These are phyloP conservation scores for Leavenworthia alabamica DNA, from an alignment of 345 rosid species.

Conservation along the genomic window DNA sequence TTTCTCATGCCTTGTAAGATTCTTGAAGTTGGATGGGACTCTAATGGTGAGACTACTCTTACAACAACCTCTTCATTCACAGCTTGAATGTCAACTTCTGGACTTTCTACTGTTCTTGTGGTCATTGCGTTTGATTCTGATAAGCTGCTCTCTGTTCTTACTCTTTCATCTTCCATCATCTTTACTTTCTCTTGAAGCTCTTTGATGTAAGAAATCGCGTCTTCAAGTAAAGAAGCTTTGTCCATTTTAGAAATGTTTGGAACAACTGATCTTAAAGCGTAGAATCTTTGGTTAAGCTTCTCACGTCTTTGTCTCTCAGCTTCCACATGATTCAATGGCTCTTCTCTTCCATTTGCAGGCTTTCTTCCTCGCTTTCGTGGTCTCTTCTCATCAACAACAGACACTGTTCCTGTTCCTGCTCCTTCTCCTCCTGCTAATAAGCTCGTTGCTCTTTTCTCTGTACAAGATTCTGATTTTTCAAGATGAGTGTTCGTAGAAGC, in stretches of 20 bases:
- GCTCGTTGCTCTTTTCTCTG: conserved; percentile 39
- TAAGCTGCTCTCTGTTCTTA: conserved; percentile 40
- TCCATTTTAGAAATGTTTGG: conserved; percentile 99
- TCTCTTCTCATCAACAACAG: conserved; percentile 50
- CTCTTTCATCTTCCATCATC: conserved; percentile 69
- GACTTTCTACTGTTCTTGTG: conserved; percentile 26
- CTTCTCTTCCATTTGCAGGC: conserved; percentile 97
- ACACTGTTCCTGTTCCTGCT: not conserved
- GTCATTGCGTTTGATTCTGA: conserved; percentile 32
- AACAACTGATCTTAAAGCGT: conserved; percentile 85
- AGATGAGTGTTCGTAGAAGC: conserved; percentile 36
- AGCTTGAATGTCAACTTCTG: conserved; percentile 57
- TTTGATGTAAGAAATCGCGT: conserved; percentile 86
- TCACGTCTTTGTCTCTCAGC: conserved; percentile 96
- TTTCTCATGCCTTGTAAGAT: conserved; percentile 72
- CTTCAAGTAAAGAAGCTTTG: conserved; percentile 89
- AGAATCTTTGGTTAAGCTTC: conserved; percentile 91
- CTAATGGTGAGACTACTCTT: conserved; percentile 63
- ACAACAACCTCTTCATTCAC: conserved; percentile 58
- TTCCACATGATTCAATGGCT: conserved; percentile 94
- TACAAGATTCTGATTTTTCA: conserved; percentile 66
- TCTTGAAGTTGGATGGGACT: conserved; percentile 72
- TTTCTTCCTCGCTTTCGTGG: conserved; percentile 92
- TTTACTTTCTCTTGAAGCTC: conserved; percentile 88
- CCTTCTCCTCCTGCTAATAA: conserved; percentile 9